Evolutionary conservation across 345 rosid species (phyloP).

Genomic region (Gossypium thurberi): DNA sequence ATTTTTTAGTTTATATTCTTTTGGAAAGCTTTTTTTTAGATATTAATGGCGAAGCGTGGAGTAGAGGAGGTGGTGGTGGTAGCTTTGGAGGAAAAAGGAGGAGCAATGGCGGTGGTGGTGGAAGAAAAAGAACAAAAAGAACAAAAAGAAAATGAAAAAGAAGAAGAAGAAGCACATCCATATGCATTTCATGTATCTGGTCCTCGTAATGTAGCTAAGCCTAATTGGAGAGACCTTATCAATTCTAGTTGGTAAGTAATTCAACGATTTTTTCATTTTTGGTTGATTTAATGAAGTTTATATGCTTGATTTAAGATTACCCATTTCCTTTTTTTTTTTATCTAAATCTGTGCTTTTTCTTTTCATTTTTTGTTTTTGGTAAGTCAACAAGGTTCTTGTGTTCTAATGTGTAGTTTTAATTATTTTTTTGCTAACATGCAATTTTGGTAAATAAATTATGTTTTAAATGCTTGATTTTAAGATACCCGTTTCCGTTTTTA

Average conservation of each 20-base stretch:
- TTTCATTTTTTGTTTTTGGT: too few relatives aligned
- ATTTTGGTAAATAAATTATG: not conserved
- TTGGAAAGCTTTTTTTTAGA: not conserved
- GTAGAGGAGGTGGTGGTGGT: conserved; percentile 30
- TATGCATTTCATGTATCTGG: conserved; percentile 92
- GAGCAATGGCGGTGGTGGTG: conserved; percentile 18
- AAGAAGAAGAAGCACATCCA: conserved; percentile 57
- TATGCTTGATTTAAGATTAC: not conserved
- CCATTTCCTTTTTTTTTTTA: not conserved
- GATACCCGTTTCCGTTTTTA: not conserved
- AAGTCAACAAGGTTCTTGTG: too few relatives aligned
- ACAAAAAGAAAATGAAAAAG: conserved; percentile 18
- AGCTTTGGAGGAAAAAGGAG: conserved; percentile 23
- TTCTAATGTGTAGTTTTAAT: not conserved
- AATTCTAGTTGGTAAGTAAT: conserved; percentile 76
- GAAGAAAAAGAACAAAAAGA: conserved; percentile 7
- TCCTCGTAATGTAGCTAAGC: conserved; percentile 76
- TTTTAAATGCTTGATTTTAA: not conserved
- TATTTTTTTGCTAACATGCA: not conserved
- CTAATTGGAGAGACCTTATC: conserved; percentile 95
- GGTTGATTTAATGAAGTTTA: not conserved
- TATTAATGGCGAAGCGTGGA: conserved; percentile 32
- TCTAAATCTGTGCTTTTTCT: too few relatives aligned
- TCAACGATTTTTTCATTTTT: not conserved
- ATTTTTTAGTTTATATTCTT: not conserved